phyloP scores from a whole-genome alignment of 768 basidiomycete genomes.

The Serendipita sp. region DNA sequence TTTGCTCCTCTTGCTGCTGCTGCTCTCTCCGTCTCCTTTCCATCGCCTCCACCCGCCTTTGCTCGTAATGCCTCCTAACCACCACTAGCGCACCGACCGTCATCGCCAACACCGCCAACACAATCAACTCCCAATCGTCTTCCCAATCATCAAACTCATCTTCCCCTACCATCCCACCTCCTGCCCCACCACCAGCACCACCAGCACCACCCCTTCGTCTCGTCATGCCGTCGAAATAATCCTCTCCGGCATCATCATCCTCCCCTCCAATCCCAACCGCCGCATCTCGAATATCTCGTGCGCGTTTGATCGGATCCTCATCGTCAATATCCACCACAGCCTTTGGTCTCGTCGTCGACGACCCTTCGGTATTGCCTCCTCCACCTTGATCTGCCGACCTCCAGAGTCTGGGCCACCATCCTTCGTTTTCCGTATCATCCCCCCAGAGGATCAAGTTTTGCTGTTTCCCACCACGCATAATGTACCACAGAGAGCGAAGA shows the following conservation, averaged over 20 bases:
- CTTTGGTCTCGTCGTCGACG: constrained; percentile 10
- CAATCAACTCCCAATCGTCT: constrained; percentile 67
- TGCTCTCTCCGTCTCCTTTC: neutral
- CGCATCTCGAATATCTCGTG: constrained; percentile 8
- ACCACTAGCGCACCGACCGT: constrained; percentile 16
- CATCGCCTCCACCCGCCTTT: neutral
- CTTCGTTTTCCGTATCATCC: constrained; percentile 9
- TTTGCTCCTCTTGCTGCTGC: neutral
- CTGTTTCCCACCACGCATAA: constrained; percentile 45
- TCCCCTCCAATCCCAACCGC: neutral
- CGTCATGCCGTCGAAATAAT: constrained; percentile 58
- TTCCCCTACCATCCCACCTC: constrained; percentile 36
- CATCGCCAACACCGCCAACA: constrained; percentile 58
- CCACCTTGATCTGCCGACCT: neutral
- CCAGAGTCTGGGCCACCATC: constrained; percentile 9
- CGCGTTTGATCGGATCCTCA: constrained; percentile 6
- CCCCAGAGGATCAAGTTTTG: constrained; percentile 6
- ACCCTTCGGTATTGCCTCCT: neutral
- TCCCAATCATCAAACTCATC: constrained; percentile 53
- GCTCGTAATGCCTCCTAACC: neutral
- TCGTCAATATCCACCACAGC: constrained; percentile 16
- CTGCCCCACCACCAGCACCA: constrained; percentile 42
- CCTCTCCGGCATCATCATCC: constrained; percentile 28
- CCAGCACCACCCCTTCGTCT: constrained; percentile 34
- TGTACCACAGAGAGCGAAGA: constrained; percentile 69